Conservation (phyloP, 78 protist genomes). For the Goniomonas avonlea region DNA sequence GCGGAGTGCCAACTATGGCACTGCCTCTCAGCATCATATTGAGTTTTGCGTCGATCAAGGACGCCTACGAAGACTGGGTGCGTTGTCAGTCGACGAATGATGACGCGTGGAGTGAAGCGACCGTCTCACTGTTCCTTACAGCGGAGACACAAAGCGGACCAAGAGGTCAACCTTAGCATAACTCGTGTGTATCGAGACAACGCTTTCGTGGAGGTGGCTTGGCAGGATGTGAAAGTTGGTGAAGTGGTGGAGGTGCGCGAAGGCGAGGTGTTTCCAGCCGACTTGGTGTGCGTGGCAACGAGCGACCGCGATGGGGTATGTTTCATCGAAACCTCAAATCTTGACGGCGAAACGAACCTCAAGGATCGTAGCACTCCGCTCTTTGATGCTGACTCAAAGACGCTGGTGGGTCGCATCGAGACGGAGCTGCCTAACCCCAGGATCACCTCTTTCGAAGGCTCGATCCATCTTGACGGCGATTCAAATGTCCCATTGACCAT, state of each 20-base stretch:
- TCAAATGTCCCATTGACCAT: neutral
- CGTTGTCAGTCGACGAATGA: too few species aligned
- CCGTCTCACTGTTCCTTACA: too few species aligned
- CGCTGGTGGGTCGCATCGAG: neutral
- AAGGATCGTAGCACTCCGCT: slow-evolving; percentile 27
- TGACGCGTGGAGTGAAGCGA: too few species aligned
- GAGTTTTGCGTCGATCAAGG: too few species aligned
- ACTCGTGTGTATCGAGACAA: neutral
- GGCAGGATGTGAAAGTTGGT: slow-evolving; percentile 42
- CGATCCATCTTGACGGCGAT: neutral
- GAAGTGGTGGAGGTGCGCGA: slow-evolving; percentile 32
- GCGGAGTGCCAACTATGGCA: too few species aligned
- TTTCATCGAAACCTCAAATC: slow-evolving; percentile 63
- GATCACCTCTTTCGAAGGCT: neutral
- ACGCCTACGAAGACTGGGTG: slow-evolving; percentile 44
- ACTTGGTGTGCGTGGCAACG: slow-evolving; percentile 24
- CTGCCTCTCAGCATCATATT: too few species aligned
- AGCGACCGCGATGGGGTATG: slow-evolving; percentile 31
- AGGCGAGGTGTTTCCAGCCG: slow-evolving; percentile 29
- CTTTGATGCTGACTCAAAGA: neutral
- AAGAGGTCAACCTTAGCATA: slow-evolving; percentile 9
- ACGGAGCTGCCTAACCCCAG: neutral
- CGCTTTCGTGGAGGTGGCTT: neutral
- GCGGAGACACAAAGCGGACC: slow-evolving; percentile 2
- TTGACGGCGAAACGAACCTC: slow-evolving; percentile 71